Conservation (phyloP, 495 filamentous ascomycete genomes). For the Penicillium robsamsonii region DNA sequence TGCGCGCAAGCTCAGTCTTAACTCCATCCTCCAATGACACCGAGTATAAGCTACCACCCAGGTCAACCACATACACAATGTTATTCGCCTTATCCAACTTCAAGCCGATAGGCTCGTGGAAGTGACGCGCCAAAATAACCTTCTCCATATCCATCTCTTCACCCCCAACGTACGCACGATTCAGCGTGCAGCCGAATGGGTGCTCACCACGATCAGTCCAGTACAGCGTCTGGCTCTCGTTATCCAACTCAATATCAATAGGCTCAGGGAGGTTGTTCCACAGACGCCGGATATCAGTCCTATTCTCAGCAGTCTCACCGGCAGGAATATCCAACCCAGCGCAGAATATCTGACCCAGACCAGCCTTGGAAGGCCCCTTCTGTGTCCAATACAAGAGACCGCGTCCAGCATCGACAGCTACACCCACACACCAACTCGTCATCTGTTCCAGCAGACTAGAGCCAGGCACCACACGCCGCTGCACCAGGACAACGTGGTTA, state of each 20-base stretch:
- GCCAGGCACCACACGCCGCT: conserved; percentile 25
- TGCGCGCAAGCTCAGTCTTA: conserved; percentile 32
- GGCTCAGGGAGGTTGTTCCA: conserved; percentile 49
- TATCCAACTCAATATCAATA: conserved; percentile 54
- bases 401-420: conserved; percentile 37
- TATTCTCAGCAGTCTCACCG: conserved; percentile 27
- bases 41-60: conserved; percentile 47
- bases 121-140: conserved; percentile 38
- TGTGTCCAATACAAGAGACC: conserved; percentile 57
- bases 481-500: conserved; percentile 41
- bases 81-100: conserved; percentile 38
- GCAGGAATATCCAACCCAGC: conserved; percentile 37
- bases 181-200: conserved; percentile 30
- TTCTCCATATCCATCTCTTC: conserved; percentile 22
- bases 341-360: conserved; percentile 47
- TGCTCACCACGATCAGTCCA: conserved; percentile 58
- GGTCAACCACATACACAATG: conserved; percentile 44
- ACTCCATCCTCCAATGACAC: conserved; percentile 42
- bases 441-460: conserved; percentile 26
- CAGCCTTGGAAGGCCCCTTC: conserved; percentile 50
- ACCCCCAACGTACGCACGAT: conserved; percentile 23
- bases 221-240: conserved; percentile 38
- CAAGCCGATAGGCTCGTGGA: conserved; percentile 44
- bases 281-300: conserved; percentile 44
- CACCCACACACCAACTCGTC: conserved; percentile 53